Conservation (phyloP, 805 yeast species). For the Kazachstania bromeliacearum region DNA sequence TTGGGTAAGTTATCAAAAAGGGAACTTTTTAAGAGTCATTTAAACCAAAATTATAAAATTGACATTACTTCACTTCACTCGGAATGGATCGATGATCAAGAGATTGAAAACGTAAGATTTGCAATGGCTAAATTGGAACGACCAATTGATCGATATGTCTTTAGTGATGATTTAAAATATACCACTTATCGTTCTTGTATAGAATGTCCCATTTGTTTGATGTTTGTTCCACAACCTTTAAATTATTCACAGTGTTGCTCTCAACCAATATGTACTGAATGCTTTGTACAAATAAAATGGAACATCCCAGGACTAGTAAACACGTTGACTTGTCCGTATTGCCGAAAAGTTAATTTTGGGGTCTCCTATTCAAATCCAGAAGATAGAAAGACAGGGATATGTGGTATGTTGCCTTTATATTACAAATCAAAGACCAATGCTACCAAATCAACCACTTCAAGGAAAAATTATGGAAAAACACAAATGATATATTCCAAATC, state of each 20-base stretch:
- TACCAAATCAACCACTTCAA: too few species aligned
- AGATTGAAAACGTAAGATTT: too few species aligned
- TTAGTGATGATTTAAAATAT: conserved; percentile 35
- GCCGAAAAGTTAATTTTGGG: conserved; percentile 79
- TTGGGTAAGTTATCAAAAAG: conserved; percentile 28
- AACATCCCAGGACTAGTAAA: conserved; percentile 15
- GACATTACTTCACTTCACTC: too few species aligned
- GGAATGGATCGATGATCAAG: too few species aligned
- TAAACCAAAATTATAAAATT: too few species aligned
- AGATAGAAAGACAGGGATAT: conserved; percentile 45
- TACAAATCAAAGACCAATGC: conserved; percentile 13
- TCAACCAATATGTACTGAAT: conserved; percentile 91
- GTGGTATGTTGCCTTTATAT: conserved; percentile 42
- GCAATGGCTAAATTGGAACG: too few species aligned
- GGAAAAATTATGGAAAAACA: too few species aligned
- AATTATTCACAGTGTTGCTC: conserved; percentile 80
- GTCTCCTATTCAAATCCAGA: conserved; percentile 60
- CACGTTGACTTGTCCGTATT: conserved; percentile 76
- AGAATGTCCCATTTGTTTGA: conserved; percentile 92
- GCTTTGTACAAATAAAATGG: conserved; percentile 91
- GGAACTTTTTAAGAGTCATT: not conserved
- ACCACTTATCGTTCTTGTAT: conserved; percentile 53
- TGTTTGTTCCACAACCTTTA: conserved; percentile 32
- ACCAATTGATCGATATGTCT: too few species aligned
- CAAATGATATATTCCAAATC: too few species aligned